Evolutionary conservation across 1,284 basidiomycete genomes (phyloP).

Genomic region (Malassezia caprae): DNA sequence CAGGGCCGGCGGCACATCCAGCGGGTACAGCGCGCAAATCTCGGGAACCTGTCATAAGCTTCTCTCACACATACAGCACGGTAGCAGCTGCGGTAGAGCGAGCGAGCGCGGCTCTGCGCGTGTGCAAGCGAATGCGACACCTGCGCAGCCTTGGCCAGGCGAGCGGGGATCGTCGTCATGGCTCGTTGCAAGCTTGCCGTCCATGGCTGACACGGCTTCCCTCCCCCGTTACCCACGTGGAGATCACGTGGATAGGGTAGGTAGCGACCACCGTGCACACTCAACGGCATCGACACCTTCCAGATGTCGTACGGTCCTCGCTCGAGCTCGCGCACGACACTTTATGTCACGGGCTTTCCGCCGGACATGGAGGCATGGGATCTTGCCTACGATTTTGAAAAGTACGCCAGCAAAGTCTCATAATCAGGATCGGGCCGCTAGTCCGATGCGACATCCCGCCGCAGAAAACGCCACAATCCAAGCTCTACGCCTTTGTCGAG

Average conservation of each 20-base stretch:
- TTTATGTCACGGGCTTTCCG: slow-evolving; percentile 36
- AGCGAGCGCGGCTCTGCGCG: slow-evolving; percentile 61
- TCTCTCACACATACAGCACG: slow-evolving; percentile 59
- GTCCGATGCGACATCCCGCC: slow-evolving; percentile 43
- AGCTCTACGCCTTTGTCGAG: slow-evolving; percentile 39
- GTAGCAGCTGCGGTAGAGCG: slow-evolving; percentile 86
- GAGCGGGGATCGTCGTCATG: slow-evolving; percentile 81
- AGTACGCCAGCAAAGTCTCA: not conserved
- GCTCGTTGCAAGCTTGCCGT: not conserved
- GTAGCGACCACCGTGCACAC: not conserved
- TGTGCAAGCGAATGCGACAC: slow-evolving; percentile 55
- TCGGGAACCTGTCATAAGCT: slow-evolving; percentile 64
- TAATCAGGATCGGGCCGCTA: slow-evolving; percentile 27
- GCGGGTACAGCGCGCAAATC: slow-evolving; percentile 71
- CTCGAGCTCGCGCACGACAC: slow-evolving; percentile 12
- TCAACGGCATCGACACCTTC: not conserved
- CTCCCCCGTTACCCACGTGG: not conserved
- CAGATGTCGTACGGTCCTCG: not conserved
- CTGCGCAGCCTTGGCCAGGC: slow-evolving; percentile 63
- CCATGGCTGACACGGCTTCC: not conserved
- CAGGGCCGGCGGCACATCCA: slow-evolving; percentile 70
- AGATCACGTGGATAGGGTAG: not conserved
- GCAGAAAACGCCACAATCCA: slow-evolving; percentile 25
- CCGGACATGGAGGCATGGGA: slow-evolving; percentile 36
- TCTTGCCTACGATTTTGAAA: slow-evolving; percentile 39